phyloP scores from a whole-genome alignment of 2,329 filamentous ascomycete genomes.

The Madurella fahalii region DNA sequence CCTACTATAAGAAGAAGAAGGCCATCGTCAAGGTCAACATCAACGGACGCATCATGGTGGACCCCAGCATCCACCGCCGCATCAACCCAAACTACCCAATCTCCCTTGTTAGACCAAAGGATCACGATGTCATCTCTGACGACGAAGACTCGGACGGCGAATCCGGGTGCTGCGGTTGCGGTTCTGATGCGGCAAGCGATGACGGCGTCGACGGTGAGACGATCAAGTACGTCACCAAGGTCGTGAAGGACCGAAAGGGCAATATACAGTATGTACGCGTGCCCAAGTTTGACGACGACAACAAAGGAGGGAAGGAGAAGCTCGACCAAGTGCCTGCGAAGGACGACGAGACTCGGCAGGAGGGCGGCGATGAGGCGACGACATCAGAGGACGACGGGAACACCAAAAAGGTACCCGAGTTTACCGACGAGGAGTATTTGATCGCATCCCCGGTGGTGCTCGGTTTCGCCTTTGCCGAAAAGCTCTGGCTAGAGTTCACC shows the following conservation, averaged over 20 bases:
- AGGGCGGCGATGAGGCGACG: conserved; percentile 11
- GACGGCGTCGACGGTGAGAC: conserved; percentile 41
- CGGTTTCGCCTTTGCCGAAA: conserved; percentile 83
- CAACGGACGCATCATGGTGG: conserved; percentile 84
- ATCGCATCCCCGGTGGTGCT: conserved; percentile 80
- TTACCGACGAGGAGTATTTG: conserved; percentile 78
- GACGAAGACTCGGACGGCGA: conserved; percentile 44
- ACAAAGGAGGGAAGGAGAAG: conserved; percentile 42
- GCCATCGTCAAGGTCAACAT: conserved; percentile 74
- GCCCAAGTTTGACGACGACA: conserved; percentile 35
- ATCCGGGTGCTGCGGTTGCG: conserved; percentile 37
- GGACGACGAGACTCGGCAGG: conserved; percentile 17
- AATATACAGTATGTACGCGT: conserved; percentile 33
- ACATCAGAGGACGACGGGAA: conserved; percentile 24
- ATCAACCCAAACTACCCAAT: conserved; percentile 84
- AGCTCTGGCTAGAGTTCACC: conserved; percentile 84
- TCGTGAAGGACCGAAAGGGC: conserved; percentile 44
- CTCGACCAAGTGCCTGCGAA: conserved; percentile 49
- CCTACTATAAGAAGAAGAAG: conserved; percentile 78
- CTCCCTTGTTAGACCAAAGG: conserved; percentile 68
- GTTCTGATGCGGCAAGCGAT: conserved; percentile 35
- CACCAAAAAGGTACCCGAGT: conserved; percentile 45
- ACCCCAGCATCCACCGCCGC: conserved; percentile 74
- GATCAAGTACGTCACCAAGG: conserved; percentile 48
- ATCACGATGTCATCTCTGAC: conserved; percentile 57